Conservation (phyloP, 78 protist species). For the Dictyostelium intermedium region DNA sequence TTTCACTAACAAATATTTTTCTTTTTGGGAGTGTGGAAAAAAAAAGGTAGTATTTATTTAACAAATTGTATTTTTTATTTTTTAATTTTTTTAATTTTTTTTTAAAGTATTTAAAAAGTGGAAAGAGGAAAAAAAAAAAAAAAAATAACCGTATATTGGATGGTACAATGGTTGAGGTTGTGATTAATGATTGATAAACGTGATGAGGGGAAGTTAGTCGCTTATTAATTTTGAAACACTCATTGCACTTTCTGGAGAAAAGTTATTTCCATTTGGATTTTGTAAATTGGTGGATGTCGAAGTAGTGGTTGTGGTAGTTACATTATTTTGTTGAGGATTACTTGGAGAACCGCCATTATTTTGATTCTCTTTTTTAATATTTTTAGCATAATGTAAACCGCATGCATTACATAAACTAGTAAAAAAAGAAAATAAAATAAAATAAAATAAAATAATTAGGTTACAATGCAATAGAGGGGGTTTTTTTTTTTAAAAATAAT, state of each 20-base stretch:
- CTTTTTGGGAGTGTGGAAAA: background rate
- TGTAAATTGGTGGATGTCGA: background rate
- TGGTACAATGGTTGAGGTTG: background rate
- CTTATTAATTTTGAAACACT: background rate
- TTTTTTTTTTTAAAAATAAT: background rate
- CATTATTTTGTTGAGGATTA: background rate
- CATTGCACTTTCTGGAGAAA: background rate
- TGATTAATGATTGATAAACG: background rate
- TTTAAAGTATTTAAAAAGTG: background rate
- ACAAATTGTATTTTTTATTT: no score
- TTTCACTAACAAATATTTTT: no score
- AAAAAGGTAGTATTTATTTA: background rate
- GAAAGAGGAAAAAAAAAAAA: no score
- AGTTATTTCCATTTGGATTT: background rate
- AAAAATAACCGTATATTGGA: background rate
- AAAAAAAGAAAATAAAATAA: no score
- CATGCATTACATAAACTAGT: slow-evolving; percentile 82
- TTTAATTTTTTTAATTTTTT: no score
- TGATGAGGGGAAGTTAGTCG: background rate
- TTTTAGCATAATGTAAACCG: slow-evolving; percentile 82
- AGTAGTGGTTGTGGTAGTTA: background rate
- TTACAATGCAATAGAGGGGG: no score
- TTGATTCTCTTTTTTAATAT: slow-evolving; percentile 55
- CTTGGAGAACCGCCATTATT: background rate
- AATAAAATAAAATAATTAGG: no score